Evolutionary conservation across 805 yeast species (phyloP), one percentile per base, ranked within the genome.

Genomic region (Metschnikowia sp.): DNA sequence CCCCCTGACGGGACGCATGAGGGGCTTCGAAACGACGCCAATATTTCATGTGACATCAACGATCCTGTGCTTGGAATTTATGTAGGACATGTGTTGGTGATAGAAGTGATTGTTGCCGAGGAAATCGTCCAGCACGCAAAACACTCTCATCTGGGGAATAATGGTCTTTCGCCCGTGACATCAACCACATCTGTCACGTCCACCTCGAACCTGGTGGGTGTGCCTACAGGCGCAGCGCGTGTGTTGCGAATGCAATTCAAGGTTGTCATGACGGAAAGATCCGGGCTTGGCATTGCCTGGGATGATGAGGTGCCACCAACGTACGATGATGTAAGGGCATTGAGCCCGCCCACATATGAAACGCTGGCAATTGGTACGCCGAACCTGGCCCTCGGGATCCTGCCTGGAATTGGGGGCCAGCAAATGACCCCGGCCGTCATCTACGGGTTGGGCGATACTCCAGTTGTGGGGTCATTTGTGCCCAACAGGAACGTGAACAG

Each of bases 281-380:
- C 96, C 0, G 99, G 99, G 0, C 74, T 94, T 36, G 99, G 99
- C 4, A 88, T 94, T 30, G 86, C 97, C 0, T 94, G 99, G 98
- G 97, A 92, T 66, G 97, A 92, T 62, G 99, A 94, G 66, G 98
- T 95, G 13, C 99, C 99, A 2, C 99, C 99, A 1, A 86, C 90
- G 18, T 94, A 94, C 60, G 88, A 82, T 45, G 92, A 89, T 55
- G 90, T 94, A 18, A 74, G 82, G 29, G 82, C 95, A 0, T 73
- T 88, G 37, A 82, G 91, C 19, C 99, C 99, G 0, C 99, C 99
- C 1, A 81, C 82, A 2, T 92, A 94, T 53, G 56, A 56, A n/a
- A 75, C 53, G 42, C 63, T 63, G 42, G 58, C 57, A 29, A 66
- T 61, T 12, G 64, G 45, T 12, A 55, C 54, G 8, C 77, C 78